phyloP scores from a whole-genome alignment of 2,329 filamentous ascomycete genomes.

The Ceratocystis cubensis region DNA sequence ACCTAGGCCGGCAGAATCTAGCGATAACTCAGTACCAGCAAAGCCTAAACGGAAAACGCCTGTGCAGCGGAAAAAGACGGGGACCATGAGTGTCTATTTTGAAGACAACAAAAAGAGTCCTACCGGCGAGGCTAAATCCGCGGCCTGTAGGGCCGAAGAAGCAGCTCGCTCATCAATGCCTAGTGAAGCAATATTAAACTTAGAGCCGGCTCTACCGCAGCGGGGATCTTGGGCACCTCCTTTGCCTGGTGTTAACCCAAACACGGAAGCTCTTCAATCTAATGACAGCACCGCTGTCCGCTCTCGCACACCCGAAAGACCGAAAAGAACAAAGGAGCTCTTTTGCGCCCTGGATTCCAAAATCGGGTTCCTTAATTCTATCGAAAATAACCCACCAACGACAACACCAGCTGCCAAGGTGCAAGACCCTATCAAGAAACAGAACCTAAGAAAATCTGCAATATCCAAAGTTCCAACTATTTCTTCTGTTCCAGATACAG shows the following conservation, averaged over 20 bases:
- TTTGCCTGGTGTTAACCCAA: background rate
- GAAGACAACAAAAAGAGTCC: background rate
- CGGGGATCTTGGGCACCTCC: conserved; percentile 15
- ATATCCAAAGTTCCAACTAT: background rate
- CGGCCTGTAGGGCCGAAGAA: background rate
- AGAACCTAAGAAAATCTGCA: background rate
- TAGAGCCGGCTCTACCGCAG: conserved; percentile 15
- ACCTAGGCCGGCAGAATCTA: background rate
- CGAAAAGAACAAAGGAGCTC: background rate
- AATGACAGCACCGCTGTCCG: background rate
- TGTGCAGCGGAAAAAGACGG: conserved; percentile 7
- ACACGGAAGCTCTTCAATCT: background rate
- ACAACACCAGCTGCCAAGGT: background rate
- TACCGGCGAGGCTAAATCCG: background rate
- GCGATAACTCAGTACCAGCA: background rate
- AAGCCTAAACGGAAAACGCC: conserved; percentile 13
- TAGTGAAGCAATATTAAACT: conserved; percentile 12
- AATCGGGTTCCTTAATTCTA: conserved; percentile 2
- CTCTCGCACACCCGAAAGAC: background rate
- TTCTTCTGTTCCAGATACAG: background rate
- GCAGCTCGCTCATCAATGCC: background rate
- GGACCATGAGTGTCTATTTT: background rate
- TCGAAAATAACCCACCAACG: background rate
- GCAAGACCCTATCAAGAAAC: conserved; percentile 3
- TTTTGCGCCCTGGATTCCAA: background rate